These are phyloP conservation scores for Leucaena leucocephala DNA, from an alignment of 306 rosid genomes.

Conservation along the genomic window DNA sequence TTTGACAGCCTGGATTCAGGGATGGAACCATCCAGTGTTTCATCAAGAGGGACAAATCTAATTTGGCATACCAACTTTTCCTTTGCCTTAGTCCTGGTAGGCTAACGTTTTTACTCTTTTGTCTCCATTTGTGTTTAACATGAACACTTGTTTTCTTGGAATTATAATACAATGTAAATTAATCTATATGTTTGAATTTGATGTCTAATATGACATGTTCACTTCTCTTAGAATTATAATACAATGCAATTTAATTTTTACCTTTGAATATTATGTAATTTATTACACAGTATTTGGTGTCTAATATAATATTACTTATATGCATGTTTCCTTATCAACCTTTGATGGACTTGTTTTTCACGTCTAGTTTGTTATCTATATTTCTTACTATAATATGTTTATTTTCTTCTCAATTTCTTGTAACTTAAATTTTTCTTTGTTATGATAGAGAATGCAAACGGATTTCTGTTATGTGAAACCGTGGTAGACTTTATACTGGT, in stretches of 20 bases:
- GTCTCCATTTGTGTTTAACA: background rate
- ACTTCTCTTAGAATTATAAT: background rate
- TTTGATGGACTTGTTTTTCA: background rate
- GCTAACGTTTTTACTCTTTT: conserved; percentile 26
- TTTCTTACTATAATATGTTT: background rate
- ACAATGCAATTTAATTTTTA: background rate
- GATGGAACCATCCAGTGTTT: conserved; percentile 90
- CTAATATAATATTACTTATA: background rate
- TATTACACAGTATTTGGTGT: background rate
- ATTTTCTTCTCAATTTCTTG: background rate
- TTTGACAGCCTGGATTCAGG: conserved; percentile 82
- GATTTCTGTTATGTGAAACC: background rate
- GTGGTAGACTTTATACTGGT: background rate
- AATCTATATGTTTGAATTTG: background rate
- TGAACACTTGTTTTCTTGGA: background rate
- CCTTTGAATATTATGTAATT: background rate
- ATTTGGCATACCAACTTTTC: conserved; percentile 80
- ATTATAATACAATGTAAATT: conserved; percentile 11
- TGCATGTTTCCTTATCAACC: background rate
- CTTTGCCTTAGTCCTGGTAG: conserved; percentile 96
- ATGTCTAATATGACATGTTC: background rate
- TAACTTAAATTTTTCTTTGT: conserved; percentile 4
- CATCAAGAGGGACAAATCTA: conserved; percentile 91
- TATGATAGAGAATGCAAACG: background rate
- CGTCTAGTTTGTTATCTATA: background rate